Evolutionary conservation across 345 rosid genomes (phyloP), one percentile per base, ranked within the genome.

Genomic region (Euphorbia peplus): DNA sequence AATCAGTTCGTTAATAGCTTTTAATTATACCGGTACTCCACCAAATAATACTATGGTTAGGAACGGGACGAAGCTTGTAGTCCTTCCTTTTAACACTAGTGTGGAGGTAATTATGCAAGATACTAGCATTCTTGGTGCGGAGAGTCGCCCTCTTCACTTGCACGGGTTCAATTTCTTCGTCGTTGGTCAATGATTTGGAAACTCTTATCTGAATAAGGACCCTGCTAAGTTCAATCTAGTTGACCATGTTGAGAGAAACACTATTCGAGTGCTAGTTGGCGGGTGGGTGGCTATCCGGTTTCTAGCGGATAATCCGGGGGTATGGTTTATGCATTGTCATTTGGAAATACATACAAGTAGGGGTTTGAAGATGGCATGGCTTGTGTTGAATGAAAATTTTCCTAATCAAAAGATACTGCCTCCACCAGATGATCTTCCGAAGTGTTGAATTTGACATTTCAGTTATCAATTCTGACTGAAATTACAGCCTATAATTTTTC

Each of bases 271-370:
- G 6, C 67, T 55, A 15, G 50, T 53, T 9, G 67, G 67, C 4
- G 67, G 67, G 16, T 64, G 67, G 67, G 41, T 47, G 10, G 67
- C 67, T 8, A 46, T 64, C 6, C 50, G 67, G 25, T 64, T 64
- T 8, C 67, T 26, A 8, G 67, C 67, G 0, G 67, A 64, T 64
- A 64, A 64, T 12, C 67, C 67, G 47, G 78, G 78, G 16, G 67
- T 70, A 18, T 70, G 74, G 78, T 64, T 75, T 44, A 70, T 75
- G 78, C 74, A 75, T 64, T 75, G 74, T 44, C 74, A 70, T 75
- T 35, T 70, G 12, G 78, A 75, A 22, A 70, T 75, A 19, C 78
- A 75, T 30, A 58, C 70, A 57, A 75, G 78, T 14, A 58, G 78
- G 74, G 74, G 78, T 18, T 51, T 75, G 61, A 69, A 70, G 67